Base-by-base conservation (phyloP, 78 protist genomes). In the Cavenderia fasciculata region DNA sequence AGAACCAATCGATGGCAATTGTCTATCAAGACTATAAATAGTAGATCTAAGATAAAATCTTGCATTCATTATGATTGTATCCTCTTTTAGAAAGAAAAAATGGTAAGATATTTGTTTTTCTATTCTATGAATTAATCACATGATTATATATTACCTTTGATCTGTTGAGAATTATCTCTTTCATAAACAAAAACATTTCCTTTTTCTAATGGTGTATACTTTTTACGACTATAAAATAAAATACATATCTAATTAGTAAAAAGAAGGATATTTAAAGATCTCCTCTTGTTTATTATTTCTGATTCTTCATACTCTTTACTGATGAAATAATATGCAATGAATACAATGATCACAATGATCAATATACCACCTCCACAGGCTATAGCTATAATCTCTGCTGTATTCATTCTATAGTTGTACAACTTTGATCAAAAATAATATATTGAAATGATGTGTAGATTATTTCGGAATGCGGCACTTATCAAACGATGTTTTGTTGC, bases 101-200 rank as follows among this genome's bases (percentile, higher is more conserved):
- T 29, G n/a, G 8, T 21, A 59, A 38, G 8, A 43, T 19, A 11
- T 52, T 52, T 21, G 4, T 52, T 3, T 52, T 19, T 52, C 21
- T 52, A 4, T 21, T 21, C 10, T 21, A 52, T 52, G 10, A 52
- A 52, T 12, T 52, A 5, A 57, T 27, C n/a, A 21, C 6, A 44
- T 44, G 49, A 11, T 44, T 6, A 11, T 44, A 44, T 44, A 44
- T 29, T 36, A 69, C 76, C 76, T 31, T 69, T 71, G 8, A 38
- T 44, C 41, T 52, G 84, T 19, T 25, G 36, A 16, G 40, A 27
- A 38, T 61, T 43, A 63, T 76, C 74, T 47, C 74, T 62, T 76
- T 76, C 36, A 76, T 76, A 76, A 47, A 76, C 52, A 49, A 76
- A 76, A 8, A 76, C 74, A 76, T 76, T 76, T 63, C 87, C 87